phyloP scores from a whole-genome alignment of 1,284 basidiomycete genomes.

The Hypsizygus ulmarius region DNA sequence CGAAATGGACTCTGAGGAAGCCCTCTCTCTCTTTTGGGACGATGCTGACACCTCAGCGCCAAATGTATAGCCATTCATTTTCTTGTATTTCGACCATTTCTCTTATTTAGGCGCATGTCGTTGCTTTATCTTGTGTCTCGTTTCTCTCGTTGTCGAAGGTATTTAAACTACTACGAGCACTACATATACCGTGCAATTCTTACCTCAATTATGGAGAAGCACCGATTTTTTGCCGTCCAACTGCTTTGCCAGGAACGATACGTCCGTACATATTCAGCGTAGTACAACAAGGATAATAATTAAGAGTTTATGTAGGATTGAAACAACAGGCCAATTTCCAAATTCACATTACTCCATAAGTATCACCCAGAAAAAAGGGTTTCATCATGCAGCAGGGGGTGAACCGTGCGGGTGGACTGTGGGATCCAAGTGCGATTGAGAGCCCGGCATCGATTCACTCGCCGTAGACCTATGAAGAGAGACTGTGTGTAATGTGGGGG shows the following conservation, averaged over 20 bases:
- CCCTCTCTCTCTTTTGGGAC: conserved; percentile 18
- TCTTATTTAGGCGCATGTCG: no score
- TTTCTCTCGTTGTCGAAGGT: no score
- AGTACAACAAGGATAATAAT: background rate
- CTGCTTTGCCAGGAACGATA: no score
- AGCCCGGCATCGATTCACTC: no score
- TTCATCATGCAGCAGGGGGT: conserved; percentile 3
- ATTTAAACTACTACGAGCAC: no score
- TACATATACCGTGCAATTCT: no score
- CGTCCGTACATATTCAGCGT: background rate
- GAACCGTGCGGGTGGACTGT: background rate
- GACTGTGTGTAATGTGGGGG: background rate
- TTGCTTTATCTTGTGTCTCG: no score
- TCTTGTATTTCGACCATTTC: no score
- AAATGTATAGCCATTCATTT: no score
- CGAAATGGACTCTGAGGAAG: conserved; percentile 27
- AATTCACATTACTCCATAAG: conserved; percentile 8
- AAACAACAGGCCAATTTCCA: conserved; percentile 2
- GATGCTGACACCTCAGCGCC: background rate
- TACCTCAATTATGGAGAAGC: no score
- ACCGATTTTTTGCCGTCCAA: no score
- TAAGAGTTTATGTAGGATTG: conserved; percentile 1
- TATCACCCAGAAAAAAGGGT: background rate
- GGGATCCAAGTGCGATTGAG: background rate
- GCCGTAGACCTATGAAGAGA: conserved; percentile 5